Evolutionary conservation across 176 grass and related monocot genomes (phyloP).

Genomic region (Puya raimondii): DNA sequence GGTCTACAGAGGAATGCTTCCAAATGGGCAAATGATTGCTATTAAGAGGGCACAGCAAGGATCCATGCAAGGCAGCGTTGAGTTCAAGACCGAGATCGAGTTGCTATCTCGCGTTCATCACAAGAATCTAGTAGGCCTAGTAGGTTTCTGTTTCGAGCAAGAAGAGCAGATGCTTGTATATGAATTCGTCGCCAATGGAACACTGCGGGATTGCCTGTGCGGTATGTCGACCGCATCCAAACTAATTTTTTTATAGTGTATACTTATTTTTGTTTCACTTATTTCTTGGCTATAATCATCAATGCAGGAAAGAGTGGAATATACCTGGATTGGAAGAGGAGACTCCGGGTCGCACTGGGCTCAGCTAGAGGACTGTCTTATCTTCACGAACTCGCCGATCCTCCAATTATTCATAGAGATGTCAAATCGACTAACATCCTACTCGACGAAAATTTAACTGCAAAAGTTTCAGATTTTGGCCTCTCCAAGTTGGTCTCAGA

Average conservation of each 20-base stretch:
- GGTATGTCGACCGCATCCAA: conserved; percentile 16
- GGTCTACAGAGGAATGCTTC: conserved; percentile 67
- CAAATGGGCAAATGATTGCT: conserved; percentile 65
- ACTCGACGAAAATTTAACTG: conserved; percentile 82
- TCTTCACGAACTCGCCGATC: conserved; percentile 91
- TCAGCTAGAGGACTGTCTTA: conserved; percentile 75
- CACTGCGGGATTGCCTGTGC: conserved; percentile 64
- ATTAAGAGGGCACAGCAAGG: conserved; percentile 83
- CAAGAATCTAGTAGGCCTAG: conserved; percentile 83
- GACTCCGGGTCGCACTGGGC: conserved; percentile 62
- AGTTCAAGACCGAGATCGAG: conserved; percentile 99
- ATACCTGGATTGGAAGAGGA: conserved; percentile 73
- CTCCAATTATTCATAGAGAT: conserved; percentile 93
- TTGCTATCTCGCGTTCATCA: conserved; percentile 98
- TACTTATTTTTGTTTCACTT: background rate
- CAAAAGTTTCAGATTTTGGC: conserved; percentile 96
- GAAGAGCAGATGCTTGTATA: conserved; percentile 97
- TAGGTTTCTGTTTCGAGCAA: conserved; percentile 96
- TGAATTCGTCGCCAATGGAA: conserved; percentile 77
- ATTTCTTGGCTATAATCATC: background rate
- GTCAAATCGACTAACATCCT: conserved; percentile 95
- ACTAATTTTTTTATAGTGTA: background rate
- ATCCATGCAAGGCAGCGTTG: conserved; percentile 75
- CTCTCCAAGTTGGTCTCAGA: conserved; percentile 75
- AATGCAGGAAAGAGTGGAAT: conserved; percentile 71